These are phyloP conservation scores for Halophytophthora batemanensis DNA, from an alignment of 352 stramenopile species.

Conservation along the genomic window DNA sequence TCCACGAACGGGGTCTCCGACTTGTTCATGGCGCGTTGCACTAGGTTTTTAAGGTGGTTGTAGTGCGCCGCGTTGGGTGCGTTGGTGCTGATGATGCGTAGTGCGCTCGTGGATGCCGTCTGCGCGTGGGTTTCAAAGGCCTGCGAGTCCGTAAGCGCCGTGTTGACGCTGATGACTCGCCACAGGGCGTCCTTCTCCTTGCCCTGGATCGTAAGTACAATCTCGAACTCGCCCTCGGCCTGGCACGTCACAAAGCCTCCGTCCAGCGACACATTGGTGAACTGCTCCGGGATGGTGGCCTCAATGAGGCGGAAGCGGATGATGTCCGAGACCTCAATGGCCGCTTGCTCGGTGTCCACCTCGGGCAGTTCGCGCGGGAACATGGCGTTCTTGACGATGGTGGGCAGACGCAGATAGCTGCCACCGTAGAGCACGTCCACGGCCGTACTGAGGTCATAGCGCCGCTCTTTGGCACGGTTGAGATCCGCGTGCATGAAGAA, in stretches of 20 bases:
- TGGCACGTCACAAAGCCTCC: constrained; percentile 76
- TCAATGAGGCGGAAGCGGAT: constrained; percentile 84
- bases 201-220: constrained; percentile 79
- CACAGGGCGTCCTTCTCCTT: constrained; percentile 74
- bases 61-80: constrained; percentile 70
- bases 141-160: constrained; percentile 55
- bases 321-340: constrained; percentile 68
- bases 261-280: constrained; percentile 76
- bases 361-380: constrained; percentile 61
- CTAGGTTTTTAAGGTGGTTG: constrained; percentile 81
- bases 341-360: constrained; percentile 54
- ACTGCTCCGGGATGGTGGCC: constrained; percentile 71
- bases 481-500: constrained; percentile 86
- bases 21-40: constrained; percentile 85
- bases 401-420: constrained; percentile 72
- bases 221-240: constrained; percentile 79
- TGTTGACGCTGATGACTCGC: constrained; percentile 81
- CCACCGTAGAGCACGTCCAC: constrained; percentile 79
- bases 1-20: constrained; percentile 75
- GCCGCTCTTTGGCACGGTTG: constrained; percentile 73
- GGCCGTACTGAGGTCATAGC: constrained; percentile 78
- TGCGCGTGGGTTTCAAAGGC: constrained; percentile 56
- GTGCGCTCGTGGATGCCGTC: constrained; percentile 52
- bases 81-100: constrained; percentile 79
- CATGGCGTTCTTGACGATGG: constrained; percentile 71